Evolutionary conservation across 768 basidiomycete species (phyloP), one percentile per base, ranked within the genome.

Genomic region (Mycena pura): DNA sequence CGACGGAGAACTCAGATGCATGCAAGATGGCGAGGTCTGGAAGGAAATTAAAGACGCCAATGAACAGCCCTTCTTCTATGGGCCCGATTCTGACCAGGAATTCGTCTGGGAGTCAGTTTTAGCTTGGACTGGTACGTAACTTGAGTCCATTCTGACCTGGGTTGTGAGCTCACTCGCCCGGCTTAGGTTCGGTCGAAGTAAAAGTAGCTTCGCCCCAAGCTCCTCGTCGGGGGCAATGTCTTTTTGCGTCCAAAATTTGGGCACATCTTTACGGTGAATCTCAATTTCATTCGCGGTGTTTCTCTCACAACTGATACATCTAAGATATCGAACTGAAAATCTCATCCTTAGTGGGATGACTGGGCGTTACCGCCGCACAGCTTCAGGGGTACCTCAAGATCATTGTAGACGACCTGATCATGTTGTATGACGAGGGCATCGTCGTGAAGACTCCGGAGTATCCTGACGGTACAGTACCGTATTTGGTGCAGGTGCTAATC

Each of bases 321-420:
- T 43, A 45, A 71, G 68, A 25, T 69, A 70, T 47, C 67, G 62
- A 3, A 48, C 69, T 7, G 52, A 58, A 13, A 73, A 74, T 44
- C 51, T 73, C 2, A 41, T 11, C 41, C 74, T n/a, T 4, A 9
- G 61, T 2, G 38, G 44, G 14, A 67, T 72, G 59, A 67, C 65
- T 1, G 72, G 73, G 4, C 72, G 70, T 70, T 6, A 68, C 57
- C 8, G 60, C 62, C 10, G 61, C 67, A 14, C 63, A 74, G 34
- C 56, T 74, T 11, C 73, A 73, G 49, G 21, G 68, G 8, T 68
- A 67, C 27, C 21, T 74, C 6, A 60, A 55, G 31, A 49, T 72
- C n/a, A 60, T 73, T 39, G 68, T 73, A 2, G 69, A 75, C 61
- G 73, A 75, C 32, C 65, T 75, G 2, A 19, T 72, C 10, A 45